phyloP scores from a whole-genome alignment of 75 land plant species.

The Pinus tabuliformis region DNA sequence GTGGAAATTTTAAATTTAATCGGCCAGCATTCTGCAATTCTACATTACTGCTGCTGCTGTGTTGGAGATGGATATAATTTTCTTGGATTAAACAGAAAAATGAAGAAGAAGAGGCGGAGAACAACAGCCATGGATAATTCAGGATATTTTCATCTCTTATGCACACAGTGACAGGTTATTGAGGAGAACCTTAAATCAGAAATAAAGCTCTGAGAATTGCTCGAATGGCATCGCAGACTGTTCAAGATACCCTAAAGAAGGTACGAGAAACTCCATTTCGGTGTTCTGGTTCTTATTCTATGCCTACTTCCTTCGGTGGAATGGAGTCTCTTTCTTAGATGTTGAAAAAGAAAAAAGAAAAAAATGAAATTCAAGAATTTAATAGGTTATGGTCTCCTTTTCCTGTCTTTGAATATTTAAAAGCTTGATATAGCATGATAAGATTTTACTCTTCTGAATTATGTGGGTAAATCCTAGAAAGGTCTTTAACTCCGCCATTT shows the following conservation, averaged over 20 bases:
- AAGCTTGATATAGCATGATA: not conserved
- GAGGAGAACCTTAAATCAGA: too few relatives aligned
- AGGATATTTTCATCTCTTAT: too few relatives aligned
- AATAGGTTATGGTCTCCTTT: not conserved
- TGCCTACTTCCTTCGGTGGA: not conserved
- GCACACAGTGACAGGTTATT: too few relatives aligned
- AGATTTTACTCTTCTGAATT: not conserved
- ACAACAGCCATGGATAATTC: too few relatives aligned
- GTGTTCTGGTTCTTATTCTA: not conserved
- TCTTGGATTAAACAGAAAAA: too few relatives aligned
- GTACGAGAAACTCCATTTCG: not conserved
- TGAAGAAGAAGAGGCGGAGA: too few relatives aligned
- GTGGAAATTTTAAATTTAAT: too few relatives aligned
- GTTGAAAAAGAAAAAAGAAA: not conserved
- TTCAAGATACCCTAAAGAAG: slow-evolving; percentile 3
- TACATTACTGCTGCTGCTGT: too few relatives aligned
- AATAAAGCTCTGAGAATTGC: too few relatives aligned
- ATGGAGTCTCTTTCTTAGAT: not conserved
- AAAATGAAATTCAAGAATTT: not conserved
- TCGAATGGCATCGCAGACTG: not conserved
- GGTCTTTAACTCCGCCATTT: not conserved
- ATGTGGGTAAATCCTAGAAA: not conserved
- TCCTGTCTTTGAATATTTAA: not conserved
- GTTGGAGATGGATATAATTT: too few relatives aligned
- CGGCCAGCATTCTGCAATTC: too few relatives aligned